Evolutionary conservation across 345 rosid species (phyloP).

Genomic region (Eucalyptus rudis): DNA sequence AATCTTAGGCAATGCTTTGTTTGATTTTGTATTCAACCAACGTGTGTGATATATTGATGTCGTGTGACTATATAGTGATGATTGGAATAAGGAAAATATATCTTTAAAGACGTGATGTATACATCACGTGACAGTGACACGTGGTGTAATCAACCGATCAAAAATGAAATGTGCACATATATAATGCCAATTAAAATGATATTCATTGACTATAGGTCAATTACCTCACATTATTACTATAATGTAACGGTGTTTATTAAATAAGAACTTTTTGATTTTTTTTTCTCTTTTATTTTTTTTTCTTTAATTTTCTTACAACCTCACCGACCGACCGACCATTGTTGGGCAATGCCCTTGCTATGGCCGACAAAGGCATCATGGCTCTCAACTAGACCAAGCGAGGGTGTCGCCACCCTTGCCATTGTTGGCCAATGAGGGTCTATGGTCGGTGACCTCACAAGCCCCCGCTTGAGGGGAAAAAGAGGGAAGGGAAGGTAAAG

Average conservation of each 20-base stretch:
- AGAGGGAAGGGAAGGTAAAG: too few species aligned
- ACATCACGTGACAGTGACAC: background rate
- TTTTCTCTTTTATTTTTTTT: too few species aligned
- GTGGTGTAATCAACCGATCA: background rate
- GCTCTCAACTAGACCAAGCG: background rate
- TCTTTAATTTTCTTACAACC: background rate
- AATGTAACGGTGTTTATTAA: fast-evolving
- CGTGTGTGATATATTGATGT: too few species aligned
- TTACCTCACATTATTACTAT: background rate
- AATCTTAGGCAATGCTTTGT: background rate
- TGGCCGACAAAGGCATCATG: background rate
- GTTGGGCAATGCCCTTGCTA: fast-evolving
- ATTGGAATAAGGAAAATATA: background rate
- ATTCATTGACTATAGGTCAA: fast-evolving
- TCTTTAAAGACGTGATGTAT: fast-evolving
- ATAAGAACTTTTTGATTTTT: background rate
- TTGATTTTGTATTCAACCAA: background rate
- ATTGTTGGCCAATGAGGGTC: background rate
- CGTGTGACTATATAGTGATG: fast-evolving
- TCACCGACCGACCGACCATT: fast-evolving
- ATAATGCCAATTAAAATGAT: background rate
- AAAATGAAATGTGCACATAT: fast-evolving
- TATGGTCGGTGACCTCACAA: background rate
- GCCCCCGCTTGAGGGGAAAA: background rate
- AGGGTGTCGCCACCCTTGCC: background rate